phyloP scores from a whole-genome alignment of 2,329 filamentous ascomycete genomes.

The Gliomastix tumulicola region DNA sequence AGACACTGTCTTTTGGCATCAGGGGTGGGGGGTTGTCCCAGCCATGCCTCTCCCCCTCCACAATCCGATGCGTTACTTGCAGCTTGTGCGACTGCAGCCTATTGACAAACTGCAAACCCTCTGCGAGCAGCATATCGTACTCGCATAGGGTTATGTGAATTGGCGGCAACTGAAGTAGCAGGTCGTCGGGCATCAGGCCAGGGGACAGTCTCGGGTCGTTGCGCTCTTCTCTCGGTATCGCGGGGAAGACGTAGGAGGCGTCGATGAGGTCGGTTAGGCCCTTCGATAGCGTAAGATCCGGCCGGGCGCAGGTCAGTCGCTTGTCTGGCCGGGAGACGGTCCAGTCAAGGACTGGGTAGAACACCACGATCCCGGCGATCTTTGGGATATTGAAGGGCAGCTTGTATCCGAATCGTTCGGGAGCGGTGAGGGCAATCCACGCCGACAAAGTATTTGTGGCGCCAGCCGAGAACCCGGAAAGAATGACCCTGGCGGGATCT shows the following conservation, averaged over 20 bases:
- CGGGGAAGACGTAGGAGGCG: conserved; percentile 51
- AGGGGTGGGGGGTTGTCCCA: conserved; percentile 42
- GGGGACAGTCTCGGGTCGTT: conserved; percentile 51
- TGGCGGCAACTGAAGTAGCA: conserved; percentile 44
- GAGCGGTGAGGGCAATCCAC: conserved; percentile 36
- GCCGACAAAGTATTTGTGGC: conserved; percentile 46
- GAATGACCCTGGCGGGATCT: conserved; percentile 46
- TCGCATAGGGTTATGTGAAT: conserved; percentile 57
- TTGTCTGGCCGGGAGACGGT: conserved; percentile 49
- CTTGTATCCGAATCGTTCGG: conserved; percentile 29
- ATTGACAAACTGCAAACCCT: conserved; percentile 54
- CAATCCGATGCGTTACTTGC: conserved; percentile 30
- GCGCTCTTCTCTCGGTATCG: conserved; percentile 34
- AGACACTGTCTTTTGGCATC: conserved; percentile 33
- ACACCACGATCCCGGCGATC: conserved; percentile 47
- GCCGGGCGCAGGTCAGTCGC: conserved; percentile 42
- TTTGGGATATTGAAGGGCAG: conserved; percentile 28
- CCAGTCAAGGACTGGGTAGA: conserved; percentile 58
- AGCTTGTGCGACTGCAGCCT: conserved; percentile 35
- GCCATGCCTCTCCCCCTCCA: conserved; percentile 36
- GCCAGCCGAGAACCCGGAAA: conserved; percentile 60
- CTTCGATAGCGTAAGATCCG: conserved; percentile 51
- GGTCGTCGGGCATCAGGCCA: conserved; percentile 43
- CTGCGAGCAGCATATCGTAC: conserved; percentile 56
- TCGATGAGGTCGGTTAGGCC: conserved; percentile 57